Percentiles rank a stretch among this genome's conserved stretches.
Conservation (phyloP, 2,329 filamentous ascomycete species). For the Lasiodiplodia theobromae region DNA sequence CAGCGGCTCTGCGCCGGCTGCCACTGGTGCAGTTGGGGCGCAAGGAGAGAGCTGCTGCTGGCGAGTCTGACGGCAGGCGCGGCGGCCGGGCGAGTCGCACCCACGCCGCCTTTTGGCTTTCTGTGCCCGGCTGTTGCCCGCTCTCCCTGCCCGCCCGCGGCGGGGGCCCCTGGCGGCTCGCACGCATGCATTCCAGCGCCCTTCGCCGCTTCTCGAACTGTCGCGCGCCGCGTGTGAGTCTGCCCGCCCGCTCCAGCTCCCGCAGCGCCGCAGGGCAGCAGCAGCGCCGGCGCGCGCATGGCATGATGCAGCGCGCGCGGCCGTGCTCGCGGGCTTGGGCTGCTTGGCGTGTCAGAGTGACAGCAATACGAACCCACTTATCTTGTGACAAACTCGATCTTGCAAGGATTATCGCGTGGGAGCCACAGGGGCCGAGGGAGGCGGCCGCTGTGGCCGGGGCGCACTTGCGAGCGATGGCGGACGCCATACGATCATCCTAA, state of each 20-base stretch:
- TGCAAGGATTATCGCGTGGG: slow-evolving; percentile 31
- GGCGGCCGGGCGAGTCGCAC: slow-evolving; percentile 4
- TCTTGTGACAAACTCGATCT: slow-evolving; percentile 31
- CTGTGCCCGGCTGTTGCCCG: slow-evolving; percentile 5
- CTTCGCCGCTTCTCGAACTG: slow-evolving; percentile 9
- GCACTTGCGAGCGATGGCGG: slow-evolving; percentile 27
- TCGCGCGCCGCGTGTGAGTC: slow-evolving; percentile 10
- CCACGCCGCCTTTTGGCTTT: neutral
- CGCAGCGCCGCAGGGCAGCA: slow-evolving; percentile 11
- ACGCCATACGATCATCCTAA: slow-evolving; percentile 30
- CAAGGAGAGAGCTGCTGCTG: slow-evolving; percentile 13
- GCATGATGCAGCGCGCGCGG: slow-evolving; percentile 27
- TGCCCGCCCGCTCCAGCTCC: neutral
- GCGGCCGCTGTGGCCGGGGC: slow-evolving; percentile 23
- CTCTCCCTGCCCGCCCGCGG: slow-evolving; percentile 10
- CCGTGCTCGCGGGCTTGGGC: slow-evolving; percentile 24
- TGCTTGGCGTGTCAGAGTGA: slow-evolving; percentile 25
- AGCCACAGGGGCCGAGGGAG: slow-evolving; percentile 30
- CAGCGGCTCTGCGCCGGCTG: slow-evolving; percentile 22
- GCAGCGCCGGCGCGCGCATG: slow-evolving; percentile 6
- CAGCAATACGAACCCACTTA: slow-evolving; percentile 30
- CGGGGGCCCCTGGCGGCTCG: slow-evolving; percentile 14
- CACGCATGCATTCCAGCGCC: slow-evolving; percentile 9
- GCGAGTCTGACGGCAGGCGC: slow-evolving; percentile 6
- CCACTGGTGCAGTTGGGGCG: neutral